Percentiles rank a stretch among this genome's conserved stretches.
Evolutionary conservation across 78 protist species (phyloP).

Genomic region (Emiliania huxleyi): DNA sequence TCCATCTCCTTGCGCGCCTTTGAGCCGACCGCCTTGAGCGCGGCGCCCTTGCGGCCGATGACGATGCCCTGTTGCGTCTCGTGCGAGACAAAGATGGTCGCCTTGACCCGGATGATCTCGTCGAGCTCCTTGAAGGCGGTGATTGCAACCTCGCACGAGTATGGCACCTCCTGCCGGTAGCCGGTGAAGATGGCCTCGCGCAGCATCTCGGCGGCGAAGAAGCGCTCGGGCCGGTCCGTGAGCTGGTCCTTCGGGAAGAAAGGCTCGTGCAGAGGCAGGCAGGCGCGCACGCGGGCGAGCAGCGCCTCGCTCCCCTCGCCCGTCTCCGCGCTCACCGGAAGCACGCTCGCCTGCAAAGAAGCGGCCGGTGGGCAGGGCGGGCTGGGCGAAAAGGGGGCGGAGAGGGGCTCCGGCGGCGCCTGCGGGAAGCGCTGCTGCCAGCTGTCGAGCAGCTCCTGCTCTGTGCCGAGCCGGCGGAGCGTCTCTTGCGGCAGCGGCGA

Average conservation of each 20-base stretch:
- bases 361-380: too few species aligned
- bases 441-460: not conserved
- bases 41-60: not conserved
- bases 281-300: not conserved
- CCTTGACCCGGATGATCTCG: not conserved
- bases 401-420: too few species aligned
- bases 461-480: not conserved
- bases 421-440: not conserved
- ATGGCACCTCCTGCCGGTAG: not conserved
- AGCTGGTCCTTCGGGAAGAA: not conserved
- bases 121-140: not conserved
- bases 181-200: not conserved
- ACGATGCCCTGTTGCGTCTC: not conserved
- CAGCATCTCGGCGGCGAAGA: conserved; percentile 1
- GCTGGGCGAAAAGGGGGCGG: too few species aligned
- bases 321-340: not conserved
- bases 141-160: not conserved
- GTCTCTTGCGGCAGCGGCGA: not conserved
- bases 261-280: not conserved
- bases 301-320: not conserved
- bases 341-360: not conserved
- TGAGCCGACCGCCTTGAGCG: not conserved
- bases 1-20: not conserved
- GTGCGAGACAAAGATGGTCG: not conserved
- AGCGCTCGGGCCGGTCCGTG: not conserved